Percentiles rank a stretch among this genome's conserved stretches.
Evolutionary conservation across 2,329 filamentous ascomycete genomes (phyloP).

Genomic region (Aureobasidium sp.): DNA sequence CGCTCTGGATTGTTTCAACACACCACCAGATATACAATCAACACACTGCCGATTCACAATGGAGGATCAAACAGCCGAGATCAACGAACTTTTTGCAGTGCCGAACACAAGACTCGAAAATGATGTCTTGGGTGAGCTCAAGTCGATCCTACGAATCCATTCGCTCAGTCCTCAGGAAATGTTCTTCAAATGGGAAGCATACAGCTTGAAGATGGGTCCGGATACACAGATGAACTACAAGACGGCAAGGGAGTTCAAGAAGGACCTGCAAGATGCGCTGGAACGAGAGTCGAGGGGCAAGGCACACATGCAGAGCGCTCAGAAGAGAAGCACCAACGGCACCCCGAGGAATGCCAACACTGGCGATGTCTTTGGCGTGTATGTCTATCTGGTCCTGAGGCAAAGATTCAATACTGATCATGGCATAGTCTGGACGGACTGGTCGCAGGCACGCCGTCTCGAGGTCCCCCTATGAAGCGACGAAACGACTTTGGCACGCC

Average conservation of each 20-base stretch:
- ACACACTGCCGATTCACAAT: conserved; percentile 29
- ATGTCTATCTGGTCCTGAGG: conserved; percentile 24
- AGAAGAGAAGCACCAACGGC: conserved; percentile 51
- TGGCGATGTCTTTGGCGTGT: conserved; percentile 79
- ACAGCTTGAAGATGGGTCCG: conserved; percentile 86
- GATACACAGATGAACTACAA: conserved; percentile 68
- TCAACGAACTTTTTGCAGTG: conserved; percentile 54
- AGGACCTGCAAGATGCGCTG: conserved; percentile 74
- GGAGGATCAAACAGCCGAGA: conserved; percentile 41
- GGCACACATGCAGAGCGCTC: conserved; percentile 49
- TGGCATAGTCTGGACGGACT: conserved; percentile 40
- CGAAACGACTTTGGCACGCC: conserved; percentile 48
- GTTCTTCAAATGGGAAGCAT: conserved; percentile 98
- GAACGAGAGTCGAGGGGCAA: conserved; percentile 69
- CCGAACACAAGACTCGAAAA: conserved; percentile 52
- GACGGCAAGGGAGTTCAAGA: conserved; percentile 71
- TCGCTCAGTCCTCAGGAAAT: conserved; percentile 75
- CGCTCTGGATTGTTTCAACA: not conserved
- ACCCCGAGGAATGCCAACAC: conserved; percentile 44
- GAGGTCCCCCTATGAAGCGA: conserved; percentile 44
- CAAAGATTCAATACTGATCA: not conserved
- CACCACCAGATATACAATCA: not conserved
- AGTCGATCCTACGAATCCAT: conserved; percentile 80
- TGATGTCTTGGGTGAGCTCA: conserved; percentile 74
- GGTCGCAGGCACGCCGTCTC: conserved; percentile 38